Conservation (phyloP, 371 early-diverging fungal species). For the Mucor velutinosus region DNA sequence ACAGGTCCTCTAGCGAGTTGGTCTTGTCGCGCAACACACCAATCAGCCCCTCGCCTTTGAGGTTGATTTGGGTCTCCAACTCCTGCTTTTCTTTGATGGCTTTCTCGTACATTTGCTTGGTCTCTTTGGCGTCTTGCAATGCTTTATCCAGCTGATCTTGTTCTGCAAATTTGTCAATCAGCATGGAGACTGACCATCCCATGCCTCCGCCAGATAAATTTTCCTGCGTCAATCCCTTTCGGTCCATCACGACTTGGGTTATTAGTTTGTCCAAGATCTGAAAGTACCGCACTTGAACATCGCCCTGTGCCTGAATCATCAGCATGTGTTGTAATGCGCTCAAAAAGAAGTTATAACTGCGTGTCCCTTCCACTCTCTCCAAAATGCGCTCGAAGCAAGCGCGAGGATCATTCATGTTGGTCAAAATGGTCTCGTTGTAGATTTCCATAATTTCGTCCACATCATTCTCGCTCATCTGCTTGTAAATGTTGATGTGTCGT, state of each 20-base stretch:
- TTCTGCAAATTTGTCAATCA: constrained; percentile 80
- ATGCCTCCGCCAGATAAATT: constrained; percentile 47
- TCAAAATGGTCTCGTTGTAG: constrained; percentile 72
- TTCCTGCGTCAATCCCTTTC: constrained; percentile 66
- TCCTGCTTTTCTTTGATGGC: constrained; percentile 61
- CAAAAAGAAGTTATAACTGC: constrained; percentile 77
- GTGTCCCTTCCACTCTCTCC: constrained; percentile 72
- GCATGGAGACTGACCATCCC: constrained; percentile 69
- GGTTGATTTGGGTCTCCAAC: constrained; percentile 72
- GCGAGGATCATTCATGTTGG: constrained; percentile 80
- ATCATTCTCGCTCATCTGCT: constrained; percentile 77
- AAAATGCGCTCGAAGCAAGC: constrained; percentile 79
- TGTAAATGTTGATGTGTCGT: constrained; percentile 76
- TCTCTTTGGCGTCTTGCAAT: constrained; percentile 70
- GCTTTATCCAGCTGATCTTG: constrained; percentile 76
- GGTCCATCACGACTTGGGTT: constrained; percentile 82
- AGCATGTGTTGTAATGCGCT: constrained; percentile 80
- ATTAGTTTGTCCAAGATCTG: constrained; percentile 80
- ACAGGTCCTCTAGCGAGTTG: constrained; percentile 74
- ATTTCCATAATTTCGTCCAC: constrained; percentile 77
- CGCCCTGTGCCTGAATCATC: constrained; percentile 70
- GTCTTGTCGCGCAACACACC: constrained; percentile 77
- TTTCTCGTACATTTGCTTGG: constrained; percentile 51
- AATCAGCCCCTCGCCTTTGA: constrained; percentile 74
- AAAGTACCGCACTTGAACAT: constrained; percentile 69